Evolutionary conservation across 495 filamentous ascomycete species (phyloP).

Genomic region (Hypoxylon crocopeplum): DNA sequence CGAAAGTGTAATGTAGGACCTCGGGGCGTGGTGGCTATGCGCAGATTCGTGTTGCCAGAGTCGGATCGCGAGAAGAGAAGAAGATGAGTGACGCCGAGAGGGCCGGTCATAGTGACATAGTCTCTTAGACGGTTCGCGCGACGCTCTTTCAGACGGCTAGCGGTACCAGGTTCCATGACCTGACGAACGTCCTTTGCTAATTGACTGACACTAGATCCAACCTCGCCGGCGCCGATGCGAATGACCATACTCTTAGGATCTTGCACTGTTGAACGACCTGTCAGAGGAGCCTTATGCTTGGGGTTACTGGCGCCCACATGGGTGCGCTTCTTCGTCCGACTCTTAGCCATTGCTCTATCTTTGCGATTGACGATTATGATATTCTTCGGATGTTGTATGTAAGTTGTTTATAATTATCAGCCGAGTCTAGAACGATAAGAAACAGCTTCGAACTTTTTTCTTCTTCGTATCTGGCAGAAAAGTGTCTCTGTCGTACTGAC

Average conservation of each 20-base stretch:
- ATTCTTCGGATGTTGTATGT: neutral
- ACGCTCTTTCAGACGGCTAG: constrained; percentile 84
- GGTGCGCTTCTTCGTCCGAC: constrained; percentile 87
- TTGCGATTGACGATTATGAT: neutral
- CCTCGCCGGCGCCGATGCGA: constrained; percentile 90
- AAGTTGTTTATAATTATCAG: too few relatives aligned
- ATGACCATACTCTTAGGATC: constrained; percentile 98
- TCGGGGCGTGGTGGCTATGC: constrained; percentile 85
- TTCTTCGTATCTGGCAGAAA: constrained; percentile 28
- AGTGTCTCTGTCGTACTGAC: constrained; percentile 1
- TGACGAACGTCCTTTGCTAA: constrained; percentile 87
- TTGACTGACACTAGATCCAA: constrained; percentile 89
- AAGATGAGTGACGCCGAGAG: constrained; percentile 91
- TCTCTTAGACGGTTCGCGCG: constrained; percentile 89
- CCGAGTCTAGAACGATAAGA: too few relatives aligned
- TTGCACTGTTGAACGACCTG: constrained; percentile 51
- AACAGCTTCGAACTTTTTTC: constrained; percentile 11
- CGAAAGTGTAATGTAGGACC: constrained; percentile 94
- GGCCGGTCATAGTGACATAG: constrained; percentile 94
- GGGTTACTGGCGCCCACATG: constrained; percentile 76
- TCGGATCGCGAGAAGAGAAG: constrained; percentile 91
- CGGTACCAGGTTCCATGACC: constrained; percentile 97
- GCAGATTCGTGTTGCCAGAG: constrained; percentile 90
- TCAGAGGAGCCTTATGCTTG: constrained; percentile 43
- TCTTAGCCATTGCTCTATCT: constrained; percentile 70